These are phyloP conservation scores for Begonia peltatifolia DNA, from an alignment of 306 rosid genomes.

Conservation along the genomic window DNA sequence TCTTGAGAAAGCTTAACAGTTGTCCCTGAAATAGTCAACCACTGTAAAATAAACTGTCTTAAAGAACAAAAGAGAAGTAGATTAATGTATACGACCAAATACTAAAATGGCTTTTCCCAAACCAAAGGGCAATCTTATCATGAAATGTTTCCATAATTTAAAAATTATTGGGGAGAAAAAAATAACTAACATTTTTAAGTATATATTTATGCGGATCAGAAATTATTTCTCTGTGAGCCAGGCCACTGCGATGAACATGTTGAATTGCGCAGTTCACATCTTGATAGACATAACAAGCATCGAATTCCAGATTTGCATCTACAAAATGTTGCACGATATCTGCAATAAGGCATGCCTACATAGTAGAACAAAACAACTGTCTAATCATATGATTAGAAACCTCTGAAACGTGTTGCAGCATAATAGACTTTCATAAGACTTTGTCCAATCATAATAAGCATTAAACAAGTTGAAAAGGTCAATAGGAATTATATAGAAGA, in stretches of 20 bases:
- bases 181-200: slow-evolving; percentile 63
- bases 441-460: no score
- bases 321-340: slow-evolving; percentile 88
- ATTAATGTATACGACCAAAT: no score
- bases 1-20: slow-evolving; percentile 57
- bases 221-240: slow-evolving; percentile 71
- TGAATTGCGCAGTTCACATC: slow-evolving; percentile 86
- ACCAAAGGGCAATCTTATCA: background rate
- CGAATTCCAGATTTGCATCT: slow-evolving; percentile 87
- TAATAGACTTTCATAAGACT: no score
- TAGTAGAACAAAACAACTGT: slow-evolving; percentile 7
- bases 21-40: slow-evolving; percentile 43
- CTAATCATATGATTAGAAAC: no score
- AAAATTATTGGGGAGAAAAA: background rate
- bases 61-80: no score
- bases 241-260: slow-evolving; percentile 79
- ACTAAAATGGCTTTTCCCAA: no score
- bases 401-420: no score
- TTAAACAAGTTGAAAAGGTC: no score
- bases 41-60: background rate
- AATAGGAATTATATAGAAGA: no score
- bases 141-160: background rate
- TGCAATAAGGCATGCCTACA: slow-evolving; percentile 96
- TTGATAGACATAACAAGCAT: slow-evolving; percentile 77
- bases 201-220: slow-evolving; percentile 64